Evolutionary conservation across 2,329 filamentous ascomycete genomes (phyloP).

Genomic region (Colletotrichum liaoningense): DNA sequence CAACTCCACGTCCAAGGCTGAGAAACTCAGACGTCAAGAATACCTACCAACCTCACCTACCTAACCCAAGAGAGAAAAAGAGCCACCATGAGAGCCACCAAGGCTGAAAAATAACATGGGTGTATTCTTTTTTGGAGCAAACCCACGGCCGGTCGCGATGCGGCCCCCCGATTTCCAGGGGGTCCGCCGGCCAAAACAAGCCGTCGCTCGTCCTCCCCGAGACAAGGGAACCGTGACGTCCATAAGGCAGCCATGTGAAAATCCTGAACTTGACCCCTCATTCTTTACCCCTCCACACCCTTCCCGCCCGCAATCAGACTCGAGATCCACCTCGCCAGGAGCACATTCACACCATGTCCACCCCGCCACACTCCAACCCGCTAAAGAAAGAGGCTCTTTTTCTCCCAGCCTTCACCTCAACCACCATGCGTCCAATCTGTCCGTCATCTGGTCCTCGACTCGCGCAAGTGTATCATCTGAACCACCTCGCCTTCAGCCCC

Average conservation of each 20-base stretch:
- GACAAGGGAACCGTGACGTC: constrained; percentile 17
- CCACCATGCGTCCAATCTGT: not conserved
- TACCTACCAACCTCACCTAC: not conserved
- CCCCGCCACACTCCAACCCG: too few species aligned
- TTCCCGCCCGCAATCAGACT: not conserved
- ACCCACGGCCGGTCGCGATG: not conserved
- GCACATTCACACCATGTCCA: not conserved
- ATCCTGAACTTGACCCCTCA: not conserved
- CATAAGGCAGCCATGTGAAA: not conserved
- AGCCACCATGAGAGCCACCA: not conserved
- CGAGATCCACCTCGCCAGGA: not conserved
- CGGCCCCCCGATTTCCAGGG: not conserved
- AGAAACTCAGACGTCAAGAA: not conserved
- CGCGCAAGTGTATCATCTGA: constrained; percentile 27
- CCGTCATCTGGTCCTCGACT: constrained; percentile 11
- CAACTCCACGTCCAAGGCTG: not conserved
- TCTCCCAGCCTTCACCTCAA: too few species aligned
- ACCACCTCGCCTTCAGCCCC: constrained; percentile 13
- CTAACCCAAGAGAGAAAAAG: not conserved
- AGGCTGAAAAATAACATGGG: not conserved
- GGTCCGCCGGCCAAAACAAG: not conserved
- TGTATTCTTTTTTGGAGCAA: not conserved
- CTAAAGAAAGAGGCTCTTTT: not conserved
- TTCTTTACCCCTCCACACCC: not conserved
- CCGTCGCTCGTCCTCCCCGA: constrained; percentile 11